A percentile compares a stretch with the other conserved stretches of the same genome.
phyloP scores from a whole-genome alignment of 345 rosid species.

The Laguncularia racemosa region DNA sequence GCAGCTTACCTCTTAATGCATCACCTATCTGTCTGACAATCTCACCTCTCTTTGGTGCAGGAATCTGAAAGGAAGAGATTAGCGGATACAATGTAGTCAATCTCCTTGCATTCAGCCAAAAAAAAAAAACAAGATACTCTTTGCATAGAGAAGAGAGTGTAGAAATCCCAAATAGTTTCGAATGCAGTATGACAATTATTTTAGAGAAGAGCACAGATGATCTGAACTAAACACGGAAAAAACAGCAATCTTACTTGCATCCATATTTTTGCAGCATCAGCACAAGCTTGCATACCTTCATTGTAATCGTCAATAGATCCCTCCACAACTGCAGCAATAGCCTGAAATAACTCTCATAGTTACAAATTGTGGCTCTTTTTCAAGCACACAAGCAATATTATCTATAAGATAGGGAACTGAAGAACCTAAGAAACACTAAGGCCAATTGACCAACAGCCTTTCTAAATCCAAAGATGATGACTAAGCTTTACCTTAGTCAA shows the following conservation, averaged over 20 bases:
- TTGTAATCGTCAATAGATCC: slow-evolving; percentile 79
- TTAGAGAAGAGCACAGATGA: background rate
- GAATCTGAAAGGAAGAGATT: slow-evolving; percentile 42
- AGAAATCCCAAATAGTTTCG: background rate
- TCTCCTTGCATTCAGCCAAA: background rate
- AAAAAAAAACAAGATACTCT: background rate
- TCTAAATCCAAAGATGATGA: too few species aligned
- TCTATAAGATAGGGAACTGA: too few species aligned
- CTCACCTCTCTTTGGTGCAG: slow-evolving; percentile 97
- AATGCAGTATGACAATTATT: background rate
- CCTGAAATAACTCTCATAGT: slow-evolving; percentile 25
- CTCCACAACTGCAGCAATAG: slow-evolving; percentile 74
- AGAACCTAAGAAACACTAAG: too few species aligned
- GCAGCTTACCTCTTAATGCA: slow-evolving; percentile 73
- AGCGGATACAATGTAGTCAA: background rate
- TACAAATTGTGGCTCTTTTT: background rate
- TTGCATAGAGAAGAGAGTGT: too few species aligned
- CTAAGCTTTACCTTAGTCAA: too few species aligned
- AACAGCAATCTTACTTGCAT: slow-evolving; percentile 47
- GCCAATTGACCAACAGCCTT: too few species aligned
- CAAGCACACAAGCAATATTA: background rate
- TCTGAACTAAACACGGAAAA: background rate
- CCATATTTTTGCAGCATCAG: slow-evolving; percentile 78
- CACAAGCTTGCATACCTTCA: slow-evolving; percentile 76
- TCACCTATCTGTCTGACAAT: slow-evolving; percentile 95